Evolutionary conservation across 2,329 filamentous ascomycete species (phyloP).

Genomic region (Fusarium compactum): DNA sequence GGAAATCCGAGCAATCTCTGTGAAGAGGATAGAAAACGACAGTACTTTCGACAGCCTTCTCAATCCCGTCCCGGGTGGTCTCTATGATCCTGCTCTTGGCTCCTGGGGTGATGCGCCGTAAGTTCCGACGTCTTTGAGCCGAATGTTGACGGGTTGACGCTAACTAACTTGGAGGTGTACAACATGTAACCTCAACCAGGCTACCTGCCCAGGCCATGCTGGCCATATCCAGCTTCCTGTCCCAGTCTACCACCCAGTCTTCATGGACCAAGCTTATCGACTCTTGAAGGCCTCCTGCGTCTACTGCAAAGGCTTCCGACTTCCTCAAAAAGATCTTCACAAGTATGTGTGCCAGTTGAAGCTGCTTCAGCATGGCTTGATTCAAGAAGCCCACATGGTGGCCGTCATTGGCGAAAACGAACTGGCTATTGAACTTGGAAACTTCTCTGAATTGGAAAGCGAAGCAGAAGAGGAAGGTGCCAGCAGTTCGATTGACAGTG

Average conservation of each 20-base stretch:
- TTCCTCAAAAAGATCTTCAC: slow-evolving; percentile 81
- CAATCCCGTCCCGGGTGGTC: slow-evolving; percentile 88
- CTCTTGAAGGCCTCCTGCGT: slow-evolving; percentile 88
- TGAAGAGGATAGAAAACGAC: slow-evolving; percentile 92
- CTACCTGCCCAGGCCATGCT: slow-evolving; percentile 89
- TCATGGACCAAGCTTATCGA: slow-evolving; percentile 90
- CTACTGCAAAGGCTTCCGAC: slow-evolving; percentile 89
- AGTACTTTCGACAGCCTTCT: slow-evolving; percentile 93
- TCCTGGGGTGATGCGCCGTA: slow-evolving; percentile 89
- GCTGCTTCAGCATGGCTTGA: slow-evolving; percentile 84
- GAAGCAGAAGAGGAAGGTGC: slow-evolving; percentile 73
- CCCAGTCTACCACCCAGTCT: slow-evolving; percentile 95
- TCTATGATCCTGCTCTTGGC: slow-evolving; percentile 92
- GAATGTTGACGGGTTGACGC: slow-evolving; percentile 15
- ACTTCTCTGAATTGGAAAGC: slow-evolving; percentile 60
- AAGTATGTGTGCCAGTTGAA: slow-evolving; percentile 86
- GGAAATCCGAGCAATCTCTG: slow-evolving; percentile 90
- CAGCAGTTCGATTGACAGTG: slow-evolving; percentile 62
- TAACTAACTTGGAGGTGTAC: slow-evolving; percentile 72
- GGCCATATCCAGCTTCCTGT: slow-evolving; percentile 96
- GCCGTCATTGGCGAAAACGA: slow-evolving; percentile 64
- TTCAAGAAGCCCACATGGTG: slow-evolving; percentile 74
- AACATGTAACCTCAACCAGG: slow-evolving; percentile 87
- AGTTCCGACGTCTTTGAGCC: slow-evolving; percentile 30
- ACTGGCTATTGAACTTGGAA: slow-evolving; percentile 51